Percentiles rank a stretch among this genome's conserved stretches.
Conservation (phyloP, 2,329 filamentous ascomycete species). For the Colletotrichum sidae region DNA sequence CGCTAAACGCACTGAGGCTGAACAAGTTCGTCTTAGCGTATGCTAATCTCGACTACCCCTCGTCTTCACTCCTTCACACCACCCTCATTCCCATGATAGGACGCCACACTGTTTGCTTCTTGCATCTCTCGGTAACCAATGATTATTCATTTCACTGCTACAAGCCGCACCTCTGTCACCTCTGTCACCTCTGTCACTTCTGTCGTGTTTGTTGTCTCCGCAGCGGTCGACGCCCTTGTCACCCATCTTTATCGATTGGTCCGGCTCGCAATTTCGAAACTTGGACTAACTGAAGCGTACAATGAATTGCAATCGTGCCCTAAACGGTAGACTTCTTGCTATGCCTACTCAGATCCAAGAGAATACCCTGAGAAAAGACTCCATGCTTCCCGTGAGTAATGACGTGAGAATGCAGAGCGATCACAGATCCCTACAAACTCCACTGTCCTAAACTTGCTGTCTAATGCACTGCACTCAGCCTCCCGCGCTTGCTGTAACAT, state of each 20-base stretch:
- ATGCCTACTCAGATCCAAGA: too few species aligned
- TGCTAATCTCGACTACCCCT: slow-evolving; percentile 36
- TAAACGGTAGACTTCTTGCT: too few species aligned
- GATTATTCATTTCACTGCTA: background rate
- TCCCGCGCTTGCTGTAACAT: background rate
- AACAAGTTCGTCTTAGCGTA: slow-evolving; percentile 27
- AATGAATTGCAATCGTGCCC: too few species aligned
- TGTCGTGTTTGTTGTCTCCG: background rate
- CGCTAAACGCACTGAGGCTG: slow-evolving; percentile 22
- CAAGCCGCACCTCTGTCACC: background rate
- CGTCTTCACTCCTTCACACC: slow-evolving; percentile 11
- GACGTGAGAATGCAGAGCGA: background rate
- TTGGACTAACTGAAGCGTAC: too few species aligned
- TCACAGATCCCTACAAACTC: slow-evolving; percentile 2
- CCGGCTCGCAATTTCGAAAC: background rate
- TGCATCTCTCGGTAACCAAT: slow-evolving; percentile 34
- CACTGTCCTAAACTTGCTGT: background rate
- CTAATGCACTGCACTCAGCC: background rate
- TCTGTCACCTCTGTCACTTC: background rate
- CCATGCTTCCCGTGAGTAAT: background rate
- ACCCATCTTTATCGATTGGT: background rate
- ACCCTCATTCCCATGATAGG: background rate
- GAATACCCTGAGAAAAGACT: background rate
- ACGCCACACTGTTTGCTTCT: slow-evolving; percentile 23
- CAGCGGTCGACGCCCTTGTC: background rate